Evolutionary conservation across 768 basidiomycete species (phyloP), one percentile per base, ranked within the genome.

Genomic region (Xerocomus spinulosus): DNA sequence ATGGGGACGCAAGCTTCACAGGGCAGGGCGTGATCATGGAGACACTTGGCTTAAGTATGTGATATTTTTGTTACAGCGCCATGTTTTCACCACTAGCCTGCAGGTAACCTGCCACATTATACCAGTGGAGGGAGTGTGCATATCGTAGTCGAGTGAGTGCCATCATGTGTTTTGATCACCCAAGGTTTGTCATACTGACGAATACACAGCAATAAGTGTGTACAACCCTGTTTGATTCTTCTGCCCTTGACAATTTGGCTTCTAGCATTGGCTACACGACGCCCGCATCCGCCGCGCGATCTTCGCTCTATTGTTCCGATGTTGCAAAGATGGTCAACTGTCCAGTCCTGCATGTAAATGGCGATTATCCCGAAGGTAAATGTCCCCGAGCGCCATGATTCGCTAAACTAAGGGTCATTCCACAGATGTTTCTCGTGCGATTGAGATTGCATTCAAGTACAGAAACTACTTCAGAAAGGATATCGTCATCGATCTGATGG

Each of bases 1-100:
- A 95, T 53, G 93, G 93, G 3, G 93, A 96, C 63, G 92, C 89
- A 1, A 90, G 87, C 49, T 94, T 95, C 60, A 79, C 86, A 0
- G 93, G 92, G 0, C 93, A 95, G 63, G 92, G 93, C 2, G 75
- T 95, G 5, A 80, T 93, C 15, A 93, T 92, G 83, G 93, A 95
- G 65, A 76, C 78, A 15, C 73, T 96, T 26, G 89, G 91, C 5
- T 69, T 95, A 46, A 92, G 89, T 83, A 53, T 42, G 85, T 58
- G 6, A 24, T 17, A n/a, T 21, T 18, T 12, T 9, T 23, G 7
- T 29, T 21, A 2, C 18, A 6, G 3, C 41, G 1, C 9, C 35
- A 7, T 35, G 8, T 38, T 52, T 40, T 41, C 36, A 54, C n/a
- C 15, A 0, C 6, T 44, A 23, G 2, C 43, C 29, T 18, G 26